Evolutionary conservation across 75 land plant genomes (phyloP), one percentile per base, ranked within the genome.

Genomic region (Selaginella tamariscina): DNA sequence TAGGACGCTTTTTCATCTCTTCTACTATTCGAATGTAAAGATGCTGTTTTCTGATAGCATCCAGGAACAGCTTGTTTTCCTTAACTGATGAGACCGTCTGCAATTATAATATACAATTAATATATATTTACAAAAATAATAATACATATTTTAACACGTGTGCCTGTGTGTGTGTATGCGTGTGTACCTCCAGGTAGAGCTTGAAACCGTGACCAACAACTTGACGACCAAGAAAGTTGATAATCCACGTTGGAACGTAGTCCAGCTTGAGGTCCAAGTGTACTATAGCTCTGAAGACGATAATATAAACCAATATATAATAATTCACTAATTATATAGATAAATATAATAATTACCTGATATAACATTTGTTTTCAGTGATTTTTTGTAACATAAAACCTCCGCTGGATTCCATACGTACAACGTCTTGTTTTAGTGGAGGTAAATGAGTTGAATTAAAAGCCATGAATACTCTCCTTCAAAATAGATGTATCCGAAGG

Each of bases 371-470:
- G 2, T 73, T 66, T 32, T 70, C 30, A 0, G 71, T 73, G 57
- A 94, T 84, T 73, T 81, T 89, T 66, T 89, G 96, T 24, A 94
- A 49, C 21, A 81, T 88, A 79, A 89, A 83, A 24, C 98, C 98
- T 59, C 98, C 98, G 15, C 75, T 78, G 44, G 89, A 56, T 56
- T 81, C 98, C 63, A 94, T 82, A 44, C 91, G 83, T 27, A 94
- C 84, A 1, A 73, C 72, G 39, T 79, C 84, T 32, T 73, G 67
- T 56, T 77, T 68, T 26, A 79, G 72, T 29, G 11, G 28, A 44
- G 98, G 96, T 33, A 87, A 81, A 28, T 72, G 81, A 54, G 78
- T 77, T 56, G 30, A 33, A 27, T 72, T 77, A 54, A 81, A 77
- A 9, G n/a, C 88, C 98, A 82, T 83, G 70, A 9, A 82, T 74